phyloP scores from a whole-genome alignment of 2,329 filamentous ascomycete genomes.

The Cladosporium sp. region DNA sequence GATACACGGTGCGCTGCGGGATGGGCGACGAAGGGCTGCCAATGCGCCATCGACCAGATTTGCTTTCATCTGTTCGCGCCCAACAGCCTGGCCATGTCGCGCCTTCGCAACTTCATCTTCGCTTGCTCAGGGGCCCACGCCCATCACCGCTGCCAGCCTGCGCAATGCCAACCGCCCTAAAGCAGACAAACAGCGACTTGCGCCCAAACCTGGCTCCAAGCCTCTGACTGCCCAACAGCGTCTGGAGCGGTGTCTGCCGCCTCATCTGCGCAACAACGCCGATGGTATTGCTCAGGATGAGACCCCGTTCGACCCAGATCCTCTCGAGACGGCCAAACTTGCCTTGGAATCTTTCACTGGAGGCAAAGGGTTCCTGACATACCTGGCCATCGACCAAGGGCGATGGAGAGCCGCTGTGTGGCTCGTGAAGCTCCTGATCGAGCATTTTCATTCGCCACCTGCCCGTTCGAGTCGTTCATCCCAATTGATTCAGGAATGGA shows the following conservation, averaged over 20 bases:
- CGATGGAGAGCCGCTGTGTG: constrained; percentile 44
- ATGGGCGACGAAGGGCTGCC: constrained; percentile 9
- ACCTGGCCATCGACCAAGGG: constrained; percentile 35
- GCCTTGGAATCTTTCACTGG: background rate
- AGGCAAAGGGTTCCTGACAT: background rate
- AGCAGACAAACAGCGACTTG: background rate
- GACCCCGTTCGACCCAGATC: background rate
- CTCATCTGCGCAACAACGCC: constrained; percentile 22
- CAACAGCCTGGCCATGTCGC: constrained; percentile 4
- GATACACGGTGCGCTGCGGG: constrained; percentile 11
- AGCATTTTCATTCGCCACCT: constrained; percentile 22
- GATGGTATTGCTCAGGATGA: background rate
- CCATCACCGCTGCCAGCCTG: background rate
- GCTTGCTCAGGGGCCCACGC: constrained; percentile 4
- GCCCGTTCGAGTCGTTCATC: background rate
- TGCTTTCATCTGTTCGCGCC: constrained; percentile 10
- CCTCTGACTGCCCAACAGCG: constrained; percentile 2
- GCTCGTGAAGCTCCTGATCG: constrained; percentile 41
- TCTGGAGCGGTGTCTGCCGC: constrained; percentile 36
- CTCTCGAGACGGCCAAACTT: background rate
- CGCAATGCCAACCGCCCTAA: background rate
- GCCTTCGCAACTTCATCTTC: background rate
- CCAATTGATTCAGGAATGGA: constrained; percentile 11
- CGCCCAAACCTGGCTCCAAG: no score
- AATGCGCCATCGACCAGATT: constrained; percentile 8